These are phyloP conservation scores for Eucalyptus cloeziana DNA, from an alignment of 345 rosid genomes.

Conservation along the genomic window DNA sequence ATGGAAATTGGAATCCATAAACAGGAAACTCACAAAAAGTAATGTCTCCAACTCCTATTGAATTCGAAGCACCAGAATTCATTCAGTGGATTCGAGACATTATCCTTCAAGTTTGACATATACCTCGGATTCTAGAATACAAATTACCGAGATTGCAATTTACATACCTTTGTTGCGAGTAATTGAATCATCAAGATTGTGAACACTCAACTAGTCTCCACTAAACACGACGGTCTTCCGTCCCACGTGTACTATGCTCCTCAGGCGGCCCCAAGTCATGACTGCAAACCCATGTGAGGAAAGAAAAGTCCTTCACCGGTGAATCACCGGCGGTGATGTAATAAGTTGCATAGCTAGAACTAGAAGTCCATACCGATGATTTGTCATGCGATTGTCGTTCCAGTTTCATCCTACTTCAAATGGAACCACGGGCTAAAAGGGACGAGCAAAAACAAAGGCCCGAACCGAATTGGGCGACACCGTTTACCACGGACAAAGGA, in stretches of 20 bases:
- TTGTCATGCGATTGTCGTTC: neutral
- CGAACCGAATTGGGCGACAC: neutral
- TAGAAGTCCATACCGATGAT: neutral
- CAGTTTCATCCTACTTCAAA: neutral
- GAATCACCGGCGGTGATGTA: neutral
- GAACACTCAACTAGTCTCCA: neutral
- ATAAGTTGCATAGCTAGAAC: neutral
- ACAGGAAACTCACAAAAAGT: neutral
- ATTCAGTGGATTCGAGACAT: neutral
- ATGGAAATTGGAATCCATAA: neutral
- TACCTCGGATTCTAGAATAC: neutral
- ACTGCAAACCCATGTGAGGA: neutral
- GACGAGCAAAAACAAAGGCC: neutral
- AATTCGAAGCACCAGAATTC: neutral
- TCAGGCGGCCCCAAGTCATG: neutral
- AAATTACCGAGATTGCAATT: neutral
- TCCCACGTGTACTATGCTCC: neutral
- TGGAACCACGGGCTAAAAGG: neutral
- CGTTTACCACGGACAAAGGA: neutral
- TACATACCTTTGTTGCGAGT: neutral
- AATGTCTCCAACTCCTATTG: neutral
- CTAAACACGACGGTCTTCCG: neutral
- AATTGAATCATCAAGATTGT: accelerated
- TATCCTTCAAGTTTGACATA: neutral
- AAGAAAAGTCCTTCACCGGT: neutral